Base-by-base conservation (phyloP, 2,329 filamentous ascomycete genomes). In the Polytolypa hystricis region DNA sequence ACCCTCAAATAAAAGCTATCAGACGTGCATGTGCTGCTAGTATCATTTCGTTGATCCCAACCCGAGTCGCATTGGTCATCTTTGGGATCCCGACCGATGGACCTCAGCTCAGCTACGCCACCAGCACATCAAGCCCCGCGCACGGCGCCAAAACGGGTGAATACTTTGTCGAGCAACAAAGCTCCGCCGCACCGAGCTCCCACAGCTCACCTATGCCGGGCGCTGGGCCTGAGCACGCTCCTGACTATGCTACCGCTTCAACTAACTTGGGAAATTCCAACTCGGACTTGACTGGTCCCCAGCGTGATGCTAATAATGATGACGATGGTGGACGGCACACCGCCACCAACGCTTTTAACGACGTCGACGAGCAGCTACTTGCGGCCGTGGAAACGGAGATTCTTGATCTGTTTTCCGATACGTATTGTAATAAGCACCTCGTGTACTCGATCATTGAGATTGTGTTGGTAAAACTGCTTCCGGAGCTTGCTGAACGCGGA, bases 381-480 rank as follows among this genome's bases (percentile, higher is more conserved):
- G 58, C 64, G 42, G 71, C 79, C 47, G 70, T 84, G 44, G 74
- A 79, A 51, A 63, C 70, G 37, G 64, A 66, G 16, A 65, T 86
- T 30, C 67, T 96, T 31, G 76, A 81, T 49, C 67, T 87, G 25
- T 79, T 94, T 47, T 74, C 73, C 11, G 86, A 95, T 59, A 68
- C 73, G 35, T 94, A 94, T 62, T 81, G 86, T 61, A 98, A 98
- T 62, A 93, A 87, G 64, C 86, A 95, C 62, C 65, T 96, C 20
- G 66, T 94, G 48, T 94, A 93, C 53, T 70, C 76, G 30, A 68
- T 91, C 32, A 63, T 96, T 21, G 91, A 98, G 62, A 62, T 89
- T 40, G 56, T 94, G 2, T 66, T 95, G n/a, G 73, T 85, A 39
- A 76, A 81, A 45, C 60, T 96, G 43, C 74, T 94, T 53, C 91